These are phyloP conservation scores for Candida tunisiensis DNA, from an alignment of 1,139 yeast species.

Conservation along the genomic window DNA sequence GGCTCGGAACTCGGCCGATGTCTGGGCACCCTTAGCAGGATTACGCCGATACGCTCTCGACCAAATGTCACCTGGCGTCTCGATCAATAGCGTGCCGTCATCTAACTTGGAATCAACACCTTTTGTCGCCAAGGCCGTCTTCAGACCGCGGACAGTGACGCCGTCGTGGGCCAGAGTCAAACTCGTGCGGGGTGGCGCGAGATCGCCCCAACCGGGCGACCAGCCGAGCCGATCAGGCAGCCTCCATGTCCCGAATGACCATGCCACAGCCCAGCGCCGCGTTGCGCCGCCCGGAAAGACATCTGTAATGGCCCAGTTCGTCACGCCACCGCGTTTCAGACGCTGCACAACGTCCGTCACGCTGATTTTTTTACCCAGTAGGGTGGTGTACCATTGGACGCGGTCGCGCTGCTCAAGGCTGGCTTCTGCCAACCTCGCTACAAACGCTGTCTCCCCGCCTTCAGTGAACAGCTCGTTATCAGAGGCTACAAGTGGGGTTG, in stretches of 20 bases:
- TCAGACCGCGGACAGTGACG: too few species aligned
- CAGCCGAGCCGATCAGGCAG: too few species aligned
- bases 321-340: constrained; percentile 7
- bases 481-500: constrained; percentile 11
- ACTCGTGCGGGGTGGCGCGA: too few species aligned
- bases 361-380: constrained; percentile 22
- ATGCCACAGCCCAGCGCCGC: constrained; percentile 25
- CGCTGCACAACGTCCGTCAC: constrained; percentile 9
- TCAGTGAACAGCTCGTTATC: constrained; percentile 20
- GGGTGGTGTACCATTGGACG: constrained; percentile 22
- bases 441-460: constrained; percentile 27
- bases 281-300: constrained; percentile 16
- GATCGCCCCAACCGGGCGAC: too few species aligned
- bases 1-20: too few species aligned
- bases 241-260: constrained; percentile 18
- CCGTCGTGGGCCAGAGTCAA: too few species aligned
- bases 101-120: too few species aligned
- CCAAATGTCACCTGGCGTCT: neutral
- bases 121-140: too few species aligned
- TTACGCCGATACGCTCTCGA: too few species aligned
- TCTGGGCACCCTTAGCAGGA: too few species aligned
- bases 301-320: constrained; percentile 17
- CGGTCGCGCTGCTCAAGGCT: constrained; percentile 7
- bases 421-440: constrained; percentile 17
- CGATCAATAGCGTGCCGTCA: neutral